Base-by-base conservation (phyloP, 2,329 filamentous ascomycete genomes). In the Epichloe elymi region DNA sequence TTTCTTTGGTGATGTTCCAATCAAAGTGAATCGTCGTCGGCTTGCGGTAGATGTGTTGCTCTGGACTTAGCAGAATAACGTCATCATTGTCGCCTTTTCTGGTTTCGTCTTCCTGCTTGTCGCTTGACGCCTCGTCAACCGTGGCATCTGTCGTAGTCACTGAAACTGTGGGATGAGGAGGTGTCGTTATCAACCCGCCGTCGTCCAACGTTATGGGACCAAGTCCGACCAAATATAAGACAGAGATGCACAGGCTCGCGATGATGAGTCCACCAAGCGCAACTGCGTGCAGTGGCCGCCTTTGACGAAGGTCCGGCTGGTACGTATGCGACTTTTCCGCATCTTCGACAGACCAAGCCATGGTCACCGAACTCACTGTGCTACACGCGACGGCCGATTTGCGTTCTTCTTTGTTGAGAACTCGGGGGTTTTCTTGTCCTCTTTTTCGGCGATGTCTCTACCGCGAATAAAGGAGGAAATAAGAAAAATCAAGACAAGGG, bases 1-100 rank as follows among this genome's bases (percentile, higher is more conserved):
- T 37, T 1, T 56, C 66, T 17, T 64, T 61, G 2, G 66, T 71
- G 15, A 76, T 63, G 14, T 60, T 66, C 71, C 71, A 75, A 11
- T 40, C 23, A 10, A 59, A 49, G 64, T 53, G 30, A 67, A 58
- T 36, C 59, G 58, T n/a, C 64, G 60, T 57, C 1, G 68, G 52
- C 2, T 55, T 47, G 14, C 73, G 67, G 41, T 60, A 59, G 4
- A 66, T 53, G 58, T 76, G 71, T 17, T 70, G 58, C 39, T 72
- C 59, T 1, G 73, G 72, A 54, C 70, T 69, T 10, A 74, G 69
- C 14, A 74, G 53, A 6, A 56, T 35, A 6, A 56, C 54, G 42
- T 33, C 38, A 55, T 48, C 51, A 15, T 20, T 12, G 5, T 5
- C 6, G 33, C 26, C 10, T 4, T 5, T 14, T 8, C 5, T 38